Evolutionary conservation across 352 stramenopile species (phyloP), one percentile per base, ranked within the genome.

Genomic region (Blastocystis sp.): DNA sequence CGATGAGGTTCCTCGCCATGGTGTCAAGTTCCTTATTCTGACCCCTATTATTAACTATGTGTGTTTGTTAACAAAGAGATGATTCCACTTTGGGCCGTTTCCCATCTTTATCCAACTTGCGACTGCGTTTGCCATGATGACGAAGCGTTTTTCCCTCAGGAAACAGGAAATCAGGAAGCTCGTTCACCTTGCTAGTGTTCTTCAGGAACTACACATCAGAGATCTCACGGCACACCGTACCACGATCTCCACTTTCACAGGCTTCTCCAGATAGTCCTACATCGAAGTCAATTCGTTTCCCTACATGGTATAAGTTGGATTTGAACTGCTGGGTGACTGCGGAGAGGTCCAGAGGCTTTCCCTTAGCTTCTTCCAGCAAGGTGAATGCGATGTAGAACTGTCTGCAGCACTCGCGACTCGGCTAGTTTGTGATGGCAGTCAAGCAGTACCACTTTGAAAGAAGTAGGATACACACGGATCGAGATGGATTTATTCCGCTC

Each of bases 381-480:
- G 50, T 64, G 18, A 80, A 54, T 18, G 70, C 70, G 55, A 80
- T 62, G 43, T 62, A 80, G 45, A 80, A 80, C 11, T 61, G 39
- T 26, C 64, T 80, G 70, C 70, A 80, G 68, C 23, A 62, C 3
- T 63, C 18, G 45, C 41, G 70, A 47, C 26, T 41, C 26, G 70
- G 70, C 41, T 63, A 63, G 50, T 26, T n/a, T 20, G 7, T 80
- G 4, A 34, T 34, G 29, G 29, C 29, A 34, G 29, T 34, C 29
- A 34, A 34, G n/a, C 11, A n/a, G 2, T n/a, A 80, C 70, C 43
- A 47, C 37, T 20, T 41, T 26, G 55, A 93, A 94, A 68, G 93
- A 92, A 43, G 91, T 91, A 2, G 91, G 88, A 90, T 91, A 93
- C 11, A 92, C 92, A 90, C 92, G 93, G 37, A 89, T 91, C n/a